phyloP scores from a whole-genome alignment of 768 basidiomycete species.

The Russula foetens region DNA sequence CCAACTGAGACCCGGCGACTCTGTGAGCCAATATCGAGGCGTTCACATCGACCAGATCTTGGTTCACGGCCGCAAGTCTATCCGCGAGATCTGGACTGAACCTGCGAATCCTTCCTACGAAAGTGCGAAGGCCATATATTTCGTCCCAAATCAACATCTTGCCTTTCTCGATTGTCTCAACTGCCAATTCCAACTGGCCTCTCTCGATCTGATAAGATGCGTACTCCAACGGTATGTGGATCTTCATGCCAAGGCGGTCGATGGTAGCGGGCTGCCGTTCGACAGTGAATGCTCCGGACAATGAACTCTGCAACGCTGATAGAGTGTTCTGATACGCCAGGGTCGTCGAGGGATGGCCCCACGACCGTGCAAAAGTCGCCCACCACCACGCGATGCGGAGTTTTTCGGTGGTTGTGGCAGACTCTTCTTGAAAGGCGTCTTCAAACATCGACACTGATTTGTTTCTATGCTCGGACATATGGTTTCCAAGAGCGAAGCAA shows the following conservation, averaged over 20 bases:
- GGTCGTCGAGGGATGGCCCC: background rate
- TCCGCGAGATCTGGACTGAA: background rate
- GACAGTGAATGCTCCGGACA: background rate
- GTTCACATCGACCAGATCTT: background rate
- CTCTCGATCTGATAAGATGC: background rate
- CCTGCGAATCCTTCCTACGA: background rate
- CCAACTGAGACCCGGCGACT: background rate
- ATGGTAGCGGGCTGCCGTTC: background rate
- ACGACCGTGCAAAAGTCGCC: background rate
- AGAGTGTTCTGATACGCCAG: slow-evolving; percentile 1
- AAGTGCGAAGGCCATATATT: background rate
- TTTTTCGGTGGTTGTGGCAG: too few relatives aligned
- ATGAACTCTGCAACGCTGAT: background rate
- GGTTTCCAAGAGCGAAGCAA: background rate
- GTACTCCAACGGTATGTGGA: background rate
- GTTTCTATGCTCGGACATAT: background rate
- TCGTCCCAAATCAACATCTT: slow-evolving; percentile 4
- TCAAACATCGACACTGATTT: background rate
- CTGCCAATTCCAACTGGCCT: background rate
- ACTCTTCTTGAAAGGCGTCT: background rate
- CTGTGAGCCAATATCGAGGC: background rate
- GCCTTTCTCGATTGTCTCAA: slow-evolving; percentile 5
- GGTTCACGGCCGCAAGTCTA: background rate
- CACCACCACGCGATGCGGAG: too few relatives aligned
- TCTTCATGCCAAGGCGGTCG: background rate